Percentiles rank a stretch among this genome's conserved stretches.
Evolutionary conservation across 140 eudicot species (phyloP).

Genomic region (Cichorium intybus): DNA sequence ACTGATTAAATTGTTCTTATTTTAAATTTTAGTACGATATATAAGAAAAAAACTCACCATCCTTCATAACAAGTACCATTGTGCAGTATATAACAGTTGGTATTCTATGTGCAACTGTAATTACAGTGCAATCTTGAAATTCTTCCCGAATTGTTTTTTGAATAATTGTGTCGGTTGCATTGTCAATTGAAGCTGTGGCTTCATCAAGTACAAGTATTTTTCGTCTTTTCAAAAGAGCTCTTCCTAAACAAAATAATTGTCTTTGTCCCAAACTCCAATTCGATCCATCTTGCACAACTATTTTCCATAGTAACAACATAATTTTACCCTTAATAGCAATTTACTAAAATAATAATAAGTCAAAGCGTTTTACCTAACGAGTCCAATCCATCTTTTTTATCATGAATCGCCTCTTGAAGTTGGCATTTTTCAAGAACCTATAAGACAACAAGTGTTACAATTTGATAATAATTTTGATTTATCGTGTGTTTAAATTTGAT

Average conservation of each 20-base stretch:
- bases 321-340: neutral
- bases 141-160: slow-evolving; percentile 59
- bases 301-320: neutral
- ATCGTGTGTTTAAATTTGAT: neutral
- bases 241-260: slow-evolving; percentile 68
- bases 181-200: slow-evolving; percentile 81
- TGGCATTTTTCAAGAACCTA: slow-evolving; percentile 70
- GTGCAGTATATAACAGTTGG: slow-evolving; percentile 71
- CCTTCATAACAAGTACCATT: slow-evolving; percentile 61
- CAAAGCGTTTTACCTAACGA: slow-evolving; percentile 40
- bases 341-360: neutral
- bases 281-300: slow-evolving; percentile 66
- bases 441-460: neutral
- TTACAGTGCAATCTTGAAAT: slow-evolving; percentile 55
- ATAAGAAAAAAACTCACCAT: slow-evolving; percentile 43
- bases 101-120: slow-evolving; percentile 79
- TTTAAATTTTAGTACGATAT: too few species aligned
- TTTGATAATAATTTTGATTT: neutral
- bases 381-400: slow-evolving; percentile 48
- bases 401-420: slow-evolving; percentile 48
- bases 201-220: slow-evolving; percentile 70
- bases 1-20: too few species aligned
- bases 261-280: slow-evolving; percentile 83
- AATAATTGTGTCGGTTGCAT: slow-evolving; percentile 55
- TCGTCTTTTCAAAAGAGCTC: slow-evolving; percentile 61